Evolutionary conservation across 2,329 filamentous ascomycete genomes (phyloP), one percentile per base, ranked within the genome.

Genomic region (Cytospora chrysosperma): DNA sequence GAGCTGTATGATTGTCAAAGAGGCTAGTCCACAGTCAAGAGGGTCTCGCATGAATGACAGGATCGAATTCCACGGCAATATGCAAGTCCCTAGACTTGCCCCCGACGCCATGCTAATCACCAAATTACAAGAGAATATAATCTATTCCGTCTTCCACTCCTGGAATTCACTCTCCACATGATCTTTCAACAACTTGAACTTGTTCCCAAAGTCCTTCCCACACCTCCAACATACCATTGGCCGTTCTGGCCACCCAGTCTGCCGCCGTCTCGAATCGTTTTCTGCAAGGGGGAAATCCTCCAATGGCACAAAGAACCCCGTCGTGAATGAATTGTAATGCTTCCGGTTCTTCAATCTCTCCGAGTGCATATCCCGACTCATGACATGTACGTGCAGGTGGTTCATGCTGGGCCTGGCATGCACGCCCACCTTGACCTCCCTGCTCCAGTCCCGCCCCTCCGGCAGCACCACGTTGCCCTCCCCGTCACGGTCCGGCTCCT

Each of bases 251-350:
- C 89, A 93, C 21, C 82, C 81, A 61, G 82, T 77, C 63, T 75
- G 76, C 62, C 86, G 73, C 67, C 88, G 81, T 64, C 92, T 78
- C 53, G 77, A 75, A 73, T 96, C 92, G 61, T 88, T 84, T 28
- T 78, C 67, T 0, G 82, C 80, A 32, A 98, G 77, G 5, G 95
- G 94, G 56, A 97, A 94, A 65, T 93, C 90, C 26, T 87, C 87
- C 28, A 98, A 71, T 19, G 83, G 81, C 15, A 98, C 85, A 26
- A 99, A 85, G 74, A 98, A 99, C 4, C 85, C 84, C 59, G 93
- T 96, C 34, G 85, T 87, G 76, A 98, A 98, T 67, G 90, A 95
- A 72, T 95, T 92, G 77, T 97, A 98, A 77, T 98, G 95, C 74
- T 93, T 94, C 67, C 87, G 83, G 72, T 94, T 88, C 77, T 88